Percentiles rank a stretch among this genome's conserved stretches.
These are phyloP conservation scores for Metschnikowia drakensbergensis DNA, from an alignment of 805 yeast species.

Conservation along the genomic window DNA sequence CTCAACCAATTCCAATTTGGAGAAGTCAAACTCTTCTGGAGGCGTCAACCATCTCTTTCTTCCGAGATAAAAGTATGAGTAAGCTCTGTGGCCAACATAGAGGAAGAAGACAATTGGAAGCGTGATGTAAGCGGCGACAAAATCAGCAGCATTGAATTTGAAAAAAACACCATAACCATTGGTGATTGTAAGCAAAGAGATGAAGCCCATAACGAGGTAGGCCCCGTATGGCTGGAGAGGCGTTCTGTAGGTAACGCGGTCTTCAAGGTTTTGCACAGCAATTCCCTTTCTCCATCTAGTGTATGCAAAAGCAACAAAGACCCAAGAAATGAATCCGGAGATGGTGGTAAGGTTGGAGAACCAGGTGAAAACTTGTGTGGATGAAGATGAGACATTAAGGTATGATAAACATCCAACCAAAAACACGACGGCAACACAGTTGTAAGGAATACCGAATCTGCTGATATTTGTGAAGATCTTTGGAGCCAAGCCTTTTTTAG, in stretches of 20 bases:
- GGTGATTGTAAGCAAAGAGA: constrained; percentile 55
- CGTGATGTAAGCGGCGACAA: constrained; percentile 70
- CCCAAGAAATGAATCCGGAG: constrained; percentile 66
- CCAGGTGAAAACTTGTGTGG: constrained; percentile 59
- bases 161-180: constrained; percentile 71
- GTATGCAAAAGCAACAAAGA: constrained; percentile 49
- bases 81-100: constrained; percentile 56
- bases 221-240: constrained; percentile 56
- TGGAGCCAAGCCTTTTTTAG: constrained; percentile 19
- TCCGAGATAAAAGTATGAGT: constrained; percentile 28
- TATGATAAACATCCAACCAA: constrained; percentile 46
- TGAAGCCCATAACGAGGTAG: constrained; percentile 48
- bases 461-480: constrained; percentile 24
- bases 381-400: constrained; percentile 50
- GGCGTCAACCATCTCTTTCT: constrained; percentile 43
- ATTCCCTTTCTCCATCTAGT: constrained; percentile 65
- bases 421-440: constrained; percentile 29
- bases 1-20: constrained; percentile 60
- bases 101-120: constrained; percentile 52
- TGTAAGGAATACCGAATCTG: constrained; percentile 42
- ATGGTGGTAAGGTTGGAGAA: constrained; percentile 61
- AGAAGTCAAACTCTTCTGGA: constrained; percentile 53
- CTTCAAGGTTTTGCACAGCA: constrained; percentile 45
- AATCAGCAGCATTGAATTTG: constrained; percentile 61
- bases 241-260: constrained; percentile 57